Evolutionary conservation across 1,284 basidiomycete genomes (phyloP).

Genomic region (Mycena sp.): DNA sequence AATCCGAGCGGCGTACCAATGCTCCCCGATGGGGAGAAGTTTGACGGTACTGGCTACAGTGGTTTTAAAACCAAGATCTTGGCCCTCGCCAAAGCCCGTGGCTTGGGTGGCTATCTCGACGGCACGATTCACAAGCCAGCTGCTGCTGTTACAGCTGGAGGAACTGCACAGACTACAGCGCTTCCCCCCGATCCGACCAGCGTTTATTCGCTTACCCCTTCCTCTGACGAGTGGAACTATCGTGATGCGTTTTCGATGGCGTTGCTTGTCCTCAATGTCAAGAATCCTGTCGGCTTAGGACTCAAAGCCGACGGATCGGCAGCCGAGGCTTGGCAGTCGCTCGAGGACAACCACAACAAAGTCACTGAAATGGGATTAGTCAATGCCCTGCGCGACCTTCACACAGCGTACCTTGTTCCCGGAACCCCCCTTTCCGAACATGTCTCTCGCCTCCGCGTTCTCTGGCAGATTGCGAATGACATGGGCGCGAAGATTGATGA

Average conservation of each 20-base stretch:
- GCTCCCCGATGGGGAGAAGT: constrained; percentile 30
- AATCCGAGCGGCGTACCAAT: constrained; percentile 2
- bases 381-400: constrained; percentile 14
- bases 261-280: constrained; percentile 30
- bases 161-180: background rate
- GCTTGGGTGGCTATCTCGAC: constrained; percentile 18
- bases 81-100: constrained; percentile 19
- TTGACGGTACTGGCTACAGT: constrained; percentile 29
- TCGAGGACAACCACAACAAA: constrained; percentile 15
- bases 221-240: constrained; percentile 28
- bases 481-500: constrained; percentile 8
- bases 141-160: background rate
- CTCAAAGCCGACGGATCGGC: constrained; percentile 25
- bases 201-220: constrained; percentile 21
- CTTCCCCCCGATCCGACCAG: constrained; percentile 23
- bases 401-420: background rate
- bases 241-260: constrained; percentile 26
- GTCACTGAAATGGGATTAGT: constrained; percentile 13
- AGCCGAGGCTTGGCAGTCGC: constrained; percentile 28
- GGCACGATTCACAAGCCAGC: constrained; percentile 1
- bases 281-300: constrained; percentile 32
- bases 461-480: constrained; percentile 21
- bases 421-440: constrained; percentile 12
- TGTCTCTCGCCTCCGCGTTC: constrained; percentile 1
- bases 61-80: constrained; percentile 22